A percentile compares a stretch with the other conserved stretches of the same genome.
Conservation (phyloP, 768 basidiomycete species). For the Hemileccinum rubropunctum region DNA sequence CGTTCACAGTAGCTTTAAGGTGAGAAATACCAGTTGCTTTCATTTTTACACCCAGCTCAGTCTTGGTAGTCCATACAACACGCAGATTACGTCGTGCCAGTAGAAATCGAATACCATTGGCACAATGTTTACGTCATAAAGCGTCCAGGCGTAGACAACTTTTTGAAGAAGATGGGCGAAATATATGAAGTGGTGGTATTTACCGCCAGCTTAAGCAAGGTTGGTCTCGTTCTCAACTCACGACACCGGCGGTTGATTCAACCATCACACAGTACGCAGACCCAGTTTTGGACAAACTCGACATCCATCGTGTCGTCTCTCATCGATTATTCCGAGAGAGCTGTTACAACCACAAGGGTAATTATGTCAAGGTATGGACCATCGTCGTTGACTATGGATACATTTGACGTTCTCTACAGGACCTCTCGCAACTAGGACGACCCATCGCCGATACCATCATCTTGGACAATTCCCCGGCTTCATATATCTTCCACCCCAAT, state of each 20-base stretch:
- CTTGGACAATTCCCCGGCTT: constrained; percentile 98
- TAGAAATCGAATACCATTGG: constrained; percentile 97
- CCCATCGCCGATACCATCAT: constrained; percentile 94
- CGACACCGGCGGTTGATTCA: constrained; percentile 5
- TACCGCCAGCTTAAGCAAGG: constrained; percentile 97
- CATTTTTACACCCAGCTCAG: constrained; percentile 9
- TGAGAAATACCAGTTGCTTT: constrained; percentile 31
- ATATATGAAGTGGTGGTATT: constrained; percentile 98
- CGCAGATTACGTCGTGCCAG: constrained; percentile 97
- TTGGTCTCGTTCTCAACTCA: constrained; percentile 33
- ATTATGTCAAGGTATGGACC: constrained; percentile 89
- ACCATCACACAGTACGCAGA: constrained; percentile 79
- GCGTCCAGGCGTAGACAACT: constrained; percentile 95
- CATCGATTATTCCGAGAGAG: constrained; percentile 97
- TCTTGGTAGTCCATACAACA: constrained; percentile 75
- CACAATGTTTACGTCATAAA: constrained; percentile 99
- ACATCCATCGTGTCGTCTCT: constrained; percentile 86
- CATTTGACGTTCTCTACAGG: constrained; percentile 47
- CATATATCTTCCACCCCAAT: constrained; percentile 98
- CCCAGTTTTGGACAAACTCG: constrained; percentile 96
- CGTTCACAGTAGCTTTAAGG: constrained; percentile 98
- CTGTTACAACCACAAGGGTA: constrained; percentile 98
- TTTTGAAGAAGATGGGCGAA: constrained; percentile 97
- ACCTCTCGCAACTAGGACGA: constrained; percentile 94
- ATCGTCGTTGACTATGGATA: background rate